A percentile compares a stretch with the other conserved stretches of the same genome.
Evolutionary conservation across 83 land plant species (phyloP).

Genomic region (Larix sibirica): DNA sequence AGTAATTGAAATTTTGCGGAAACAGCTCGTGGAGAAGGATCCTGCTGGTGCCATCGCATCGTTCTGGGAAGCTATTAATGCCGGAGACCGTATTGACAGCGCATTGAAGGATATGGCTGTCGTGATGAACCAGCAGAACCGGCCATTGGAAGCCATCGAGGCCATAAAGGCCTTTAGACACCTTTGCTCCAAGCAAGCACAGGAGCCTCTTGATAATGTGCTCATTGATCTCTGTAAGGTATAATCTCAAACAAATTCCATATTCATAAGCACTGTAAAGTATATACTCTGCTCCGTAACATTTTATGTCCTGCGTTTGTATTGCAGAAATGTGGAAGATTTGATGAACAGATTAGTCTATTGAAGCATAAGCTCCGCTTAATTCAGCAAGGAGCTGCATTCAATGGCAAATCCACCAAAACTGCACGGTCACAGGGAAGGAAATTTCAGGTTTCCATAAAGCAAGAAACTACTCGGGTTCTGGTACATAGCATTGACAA

Average conservation of each 20-base stretch:
- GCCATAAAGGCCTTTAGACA: slow-evolving; percentile 76
- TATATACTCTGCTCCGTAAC: neutral
- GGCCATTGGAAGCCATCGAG: slow-evolving; percentile 78
- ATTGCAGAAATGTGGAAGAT: slow-evolving; percentile 80
- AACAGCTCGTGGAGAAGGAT: no score
- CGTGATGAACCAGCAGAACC: slow-evolving; percentile 15
- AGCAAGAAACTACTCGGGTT: slow-evolving; percentile 80
- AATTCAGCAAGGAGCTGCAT: slow-evolving; percentile 77
- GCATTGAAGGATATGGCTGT: no score
- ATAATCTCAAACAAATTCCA: neutral
- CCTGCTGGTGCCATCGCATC: no score
- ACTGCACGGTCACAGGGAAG: slow-evolving; percentile 92
- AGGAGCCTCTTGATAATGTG: slow-evolving; percentile 82
- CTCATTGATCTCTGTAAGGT: slow-evolving; percentile 78
- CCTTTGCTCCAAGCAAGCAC: slow-evolving; percentile 69
- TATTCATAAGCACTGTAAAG: neutral
- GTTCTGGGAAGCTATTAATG: no score
- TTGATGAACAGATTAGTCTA: slow-evolving; percentile 80
- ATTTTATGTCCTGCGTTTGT: neutral
- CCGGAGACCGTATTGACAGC: no score
- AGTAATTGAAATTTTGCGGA: no score
- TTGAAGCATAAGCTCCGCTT: slow-evolving; percentile 76
- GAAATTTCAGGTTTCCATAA: slow-evolving; percentile 89
- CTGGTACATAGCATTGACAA: slow-evolving; percentile 46
- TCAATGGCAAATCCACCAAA: slow-evolving; percentile 84